phyloP scores from a whole-genome alignment of 257 asterid genomes.

The Capsicum pubescens region DNA sequence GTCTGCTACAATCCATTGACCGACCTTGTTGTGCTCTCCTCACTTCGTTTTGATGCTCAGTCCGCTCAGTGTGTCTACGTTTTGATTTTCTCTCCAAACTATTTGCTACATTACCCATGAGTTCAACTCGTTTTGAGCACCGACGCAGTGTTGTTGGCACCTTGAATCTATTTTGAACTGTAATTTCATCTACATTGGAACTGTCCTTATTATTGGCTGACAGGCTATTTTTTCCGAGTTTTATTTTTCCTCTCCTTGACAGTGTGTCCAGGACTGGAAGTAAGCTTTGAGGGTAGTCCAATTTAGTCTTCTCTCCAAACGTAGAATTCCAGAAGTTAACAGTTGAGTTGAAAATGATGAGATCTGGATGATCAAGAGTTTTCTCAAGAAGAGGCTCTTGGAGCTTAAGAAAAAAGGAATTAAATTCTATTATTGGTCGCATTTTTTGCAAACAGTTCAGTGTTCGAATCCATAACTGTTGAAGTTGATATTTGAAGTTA shows the following conservation, averaged over 20 bases:
- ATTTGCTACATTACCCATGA: slow-evolving; percentile 36
- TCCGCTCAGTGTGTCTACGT: slow-evolving; percentile 59
- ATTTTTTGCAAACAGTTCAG: slow-evolving; percentile 57
- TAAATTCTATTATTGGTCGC: slow-evolving; percentile 56
- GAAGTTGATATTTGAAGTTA: slow-evolving; percentile 48
- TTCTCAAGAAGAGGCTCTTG: slow-evolving; percentile 64
- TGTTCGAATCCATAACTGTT: slow-evolving; percentile 56
- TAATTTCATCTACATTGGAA: slow-evolving; percentile 31
- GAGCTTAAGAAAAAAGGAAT: slow-evolving; percentile 60
- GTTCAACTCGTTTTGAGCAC: slow-evolving; percentile 76
- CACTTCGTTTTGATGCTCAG: slow-evolving; percentile 85
- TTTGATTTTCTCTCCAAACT: slow-evolving; percentile 42
- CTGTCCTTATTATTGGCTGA: neutral
- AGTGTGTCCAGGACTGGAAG: slow-evolving; percentile 70
- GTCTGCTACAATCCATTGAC: slow-evolving; percentile 62
- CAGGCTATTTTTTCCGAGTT: slow-evolving; percentile 48
- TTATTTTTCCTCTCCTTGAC: slow-evolving; percentile 60
- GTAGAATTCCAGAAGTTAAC: slow-evolving; percentile 76
- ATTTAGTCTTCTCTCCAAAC: slow-evolving; percentile 53
- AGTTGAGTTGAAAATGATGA: slow-evolving; percentile 59
- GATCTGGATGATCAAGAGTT: slow-evolving; percentile 70
- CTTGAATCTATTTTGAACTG: slow-evolving; percentile 34
- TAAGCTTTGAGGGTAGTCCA: slow-evolving; percentile 69
- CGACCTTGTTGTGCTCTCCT: slow-evolving; percentile 57
- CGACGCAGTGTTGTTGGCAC: slow-evolving; percentile 48